Evolutionary conservation across 176 grass and related monocot species (phyloP), one percentile per base, ranked within the genome.

Genomic region (Olyra latifolia): DNA sequence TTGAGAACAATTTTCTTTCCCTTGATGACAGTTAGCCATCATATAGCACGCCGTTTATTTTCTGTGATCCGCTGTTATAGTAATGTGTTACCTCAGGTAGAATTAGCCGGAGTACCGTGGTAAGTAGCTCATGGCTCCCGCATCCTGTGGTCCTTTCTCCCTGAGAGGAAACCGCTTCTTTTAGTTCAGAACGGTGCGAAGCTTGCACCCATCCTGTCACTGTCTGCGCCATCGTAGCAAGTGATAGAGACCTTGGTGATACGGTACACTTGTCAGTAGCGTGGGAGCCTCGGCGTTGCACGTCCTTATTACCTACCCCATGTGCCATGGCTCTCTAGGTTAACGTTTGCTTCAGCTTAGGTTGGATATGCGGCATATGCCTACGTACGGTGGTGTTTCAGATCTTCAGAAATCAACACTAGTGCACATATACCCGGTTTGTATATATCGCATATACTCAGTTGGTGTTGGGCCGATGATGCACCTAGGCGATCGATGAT

Each of bases 151-250:
- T 66, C 68, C 67, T 46, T 25, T 67, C 57, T 19, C 38, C 69
- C 7, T 79, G 48, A 6, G 8, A 61, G 59, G 58, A 35, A 32
- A 30, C 66, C n/a, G 61, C 62, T 81, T 68, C 35, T 69, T 48
- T 40, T 35, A 68, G 71, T 62, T 76, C 17, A 17, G 52, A 62
- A 76, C 62, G 54, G 54, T 77, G 38, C 28, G 35, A 63, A 62
- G 56, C 56, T 56, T 46, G 73, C 65, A 27, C 23, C 55, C 66
- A 46, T 63, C 4, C 38, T 39, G 10, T 40, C 73, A 57, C 20
- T 87, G 85, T 52, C 22, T 65, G 79, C 8, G 28, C 73, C 30
- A 29, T 78, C 58, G 0, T 49, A 28, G 80, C 1, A 83, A 66
- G 24, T 40, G 74, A 66, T 29, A 40, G 16, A 24, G 85, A 53